A percentile compares a stretch with the other conserved stretches of the same genome.
Evolutionary conservation across 2,329 filamentous ascomycete species (phyloP).

Genomic region (Fusarium neocosmosporiellum): DNA sequence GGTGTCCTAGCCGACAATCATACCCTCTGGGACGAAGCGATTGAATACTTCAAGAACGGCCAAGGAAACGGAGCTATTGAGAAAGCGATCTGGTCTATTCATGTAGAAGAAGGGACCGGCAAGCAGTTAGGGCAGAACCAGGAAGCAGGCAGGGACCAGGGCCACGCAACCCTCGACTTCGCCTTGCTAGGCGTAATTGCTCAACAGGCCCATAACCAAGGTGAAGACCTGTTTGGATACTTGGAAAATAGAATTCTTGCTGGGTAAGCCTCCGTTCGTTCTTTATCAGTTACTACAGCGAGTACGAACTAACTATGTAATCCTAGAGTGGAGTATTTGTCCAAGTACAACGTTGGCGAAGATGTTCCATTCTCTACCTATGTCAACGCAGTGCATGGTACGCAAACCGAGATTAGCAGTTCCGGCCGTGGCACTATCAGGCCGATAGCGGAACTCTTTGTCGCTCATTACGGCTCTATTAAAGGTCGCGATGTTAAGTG

Average conservation of each 20-base stretch:
- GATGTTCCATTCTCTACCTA: background rate
- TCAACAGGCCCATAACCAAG: background rate
- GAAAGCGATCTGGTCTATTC: background rate
- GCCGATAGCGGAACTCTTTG: background rate
- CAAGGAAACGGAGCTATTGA: background rate
- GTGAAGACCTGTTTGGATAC: background rate
- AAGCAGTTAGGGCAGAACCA: background rate
- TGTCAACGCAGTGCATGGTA: background rate
- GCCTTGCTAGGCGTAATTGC: background rate
- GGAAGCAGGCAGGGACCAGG: background rate
- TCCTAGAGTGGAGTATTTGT: background rate
- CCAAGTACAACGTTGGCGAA: background rate
- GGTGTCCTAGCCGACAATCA: background rate
- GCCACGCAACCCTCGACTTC: background rate
- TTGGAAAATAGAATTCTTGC: background rate
- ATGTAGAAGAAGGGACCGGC: background rate
- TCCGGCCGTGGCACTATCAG: background rate
- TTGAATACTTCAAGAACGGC: background rate
- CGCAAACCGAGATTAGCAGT: background rate
- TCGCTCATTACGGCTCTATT: background rate
- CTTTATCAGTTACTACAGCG: background rate
- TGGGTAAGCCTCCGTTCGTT: background rate
- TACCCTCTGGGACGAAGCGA: background rate
- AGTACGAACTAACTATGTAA: background rate
- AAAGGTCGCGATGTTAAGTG: background rate